These are phyloP conservation scores for Neocatenulostroma microsporum DNA, from an alignment of 2,329 filamentous ascomycete genomes.

Conservation along the genomic window DNA sequence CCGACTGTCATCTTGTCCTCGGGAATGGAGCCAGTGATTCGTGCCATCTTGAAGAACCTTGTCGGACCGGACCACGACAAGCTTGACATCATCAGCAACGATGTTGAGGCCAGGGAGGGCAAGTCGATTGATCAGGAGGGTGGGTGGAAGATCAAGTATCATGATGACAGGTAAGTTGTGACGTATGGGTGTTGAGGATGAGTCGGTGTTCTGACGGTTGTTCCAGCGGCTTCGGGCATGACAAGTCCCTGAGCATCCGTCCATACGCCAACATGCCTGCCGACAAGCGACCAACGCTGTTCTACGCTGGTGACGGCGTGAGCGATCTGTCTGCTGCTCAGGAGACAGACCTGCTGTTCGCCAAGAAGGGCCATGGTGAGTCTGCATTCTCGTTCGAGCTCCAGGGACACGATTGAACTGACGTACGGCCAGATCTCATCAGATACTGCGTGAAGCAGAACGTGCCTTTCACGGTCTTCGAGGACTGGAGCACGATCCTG, in stretches of 20 bases:
- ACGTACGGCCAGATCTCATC: conserved; percentile 59
- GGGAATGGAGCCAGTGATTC: conserved; percentile 89
- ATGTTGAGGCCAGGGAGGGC: conserved; percentile 59
- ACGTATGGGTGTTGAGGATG: not conserved
- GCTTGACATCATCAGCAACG: conserved; percentile 86
- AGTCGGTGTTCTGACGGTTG: conserved; percentile 1
- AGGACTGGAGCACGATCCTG: conserved; percentile 74
- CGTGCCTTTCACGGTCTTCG: conserved; percentile 80
- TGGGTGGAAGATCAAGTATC: conserved; percentile 83
- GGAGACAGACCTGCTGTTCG: conserved; percentile 89
- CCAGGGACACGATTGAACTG: not conserved
- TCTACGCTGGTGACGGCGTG: conserved; percentile 93
- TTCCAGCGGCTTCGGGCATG: conserved; percentile 75
- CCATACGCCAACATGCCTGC: conserved; percentile 70
- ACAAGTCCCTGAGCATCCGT: conserved; percentile 87
- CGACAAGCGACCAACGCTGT: conserved; percentile 65
- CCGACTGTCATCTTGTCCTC: conserved; percentile 87
- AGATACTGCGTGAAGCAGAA: conserved; percentile 76
- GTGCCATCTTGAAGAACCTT: conserved; percentile 68
- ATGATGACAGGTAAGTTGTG: conserved; percentile 65
- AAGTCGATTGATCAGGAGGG: conserved; percentile 69
- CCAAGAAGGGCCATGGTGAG: conserved; percentile 78
- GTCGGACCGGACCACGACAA: conserved; percentile 70
- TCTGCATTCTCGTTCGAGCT: too few species aligned
- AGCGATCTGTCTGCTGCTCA: conserved; percentile 85